Evolutionary conservation across 2,329 filamentous ascomycete species (phyloP).

Genomic region (Thielaviopsis euricoi): DNA sequence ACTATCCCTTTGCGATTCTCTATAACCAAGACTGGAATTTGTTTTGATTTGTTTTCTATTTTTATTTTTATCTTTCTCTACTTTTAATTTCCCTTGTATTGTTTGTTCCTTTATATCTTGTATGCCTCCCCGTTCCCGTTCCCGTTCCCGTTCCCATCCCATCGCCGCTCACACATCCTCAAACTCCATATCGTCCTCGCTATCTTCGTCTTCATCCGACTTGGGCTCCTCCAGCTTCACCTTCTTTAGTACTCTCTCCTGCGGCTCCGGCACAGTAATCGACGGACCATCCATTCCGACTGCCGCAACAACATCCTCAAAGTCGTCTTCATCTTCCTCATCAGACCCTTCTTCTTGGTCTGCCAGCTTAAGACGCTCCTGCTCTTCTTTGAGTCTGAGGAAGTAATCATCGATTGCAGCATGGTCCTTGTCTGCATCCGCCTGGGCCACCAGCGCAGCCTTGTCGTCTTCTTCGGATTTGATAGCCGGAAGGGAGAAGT

Average conservation of each 20-base stretch:
- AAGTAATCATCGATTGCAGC: conserved; percentile 52
- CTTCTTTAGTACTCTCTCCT: conserved; percentile 30
- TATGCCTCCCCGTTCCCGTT: too few species aligned
- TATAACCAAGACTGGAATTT: too few species aligned
- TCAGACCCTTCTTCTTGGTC: conserved; percentile 16
- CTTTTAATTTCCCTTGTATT: too few species aligned
- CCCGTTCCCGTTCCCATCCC: too few species aligned
- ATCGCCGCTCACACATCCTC: conserved; percentile 34
- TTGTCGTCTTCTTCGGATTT: conserved; percentile 30
- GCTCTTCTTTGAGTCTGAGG: conserved; percentile 45
- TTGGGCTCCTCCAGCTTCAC: conserved; percentile 38
- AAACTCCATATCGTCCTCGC: conserved; percentile 40
- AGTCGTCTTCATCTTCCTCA: conserved; percentile 22
- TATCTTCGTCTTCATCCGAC: conserved; percentile 26
- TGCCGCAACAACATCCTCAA: conserved; percentile 33
- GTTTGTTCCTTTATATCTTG: too few species aligned
- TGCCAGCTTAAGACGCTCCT: conserved; percentile 23
- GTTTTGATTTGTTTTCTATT: too few species aligned
- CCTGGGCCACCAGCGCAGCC: conserved; percentile 23
- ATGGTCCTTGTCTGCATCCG: conserved; percentile 33
- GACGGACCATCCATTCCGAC: conserved; percentile 7
- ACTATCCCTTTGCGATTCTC: too few species aligned
- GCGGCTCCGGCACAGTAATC: conserved; percentile 8
- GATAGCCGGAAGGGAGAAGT: conserved; percentile 15
- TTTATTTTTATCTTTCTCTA: too few species aligned